Evolutionary conservation across 805 yeast species (phyloP).

Genomic region (Kluyveromyces siamensis): DNA sequence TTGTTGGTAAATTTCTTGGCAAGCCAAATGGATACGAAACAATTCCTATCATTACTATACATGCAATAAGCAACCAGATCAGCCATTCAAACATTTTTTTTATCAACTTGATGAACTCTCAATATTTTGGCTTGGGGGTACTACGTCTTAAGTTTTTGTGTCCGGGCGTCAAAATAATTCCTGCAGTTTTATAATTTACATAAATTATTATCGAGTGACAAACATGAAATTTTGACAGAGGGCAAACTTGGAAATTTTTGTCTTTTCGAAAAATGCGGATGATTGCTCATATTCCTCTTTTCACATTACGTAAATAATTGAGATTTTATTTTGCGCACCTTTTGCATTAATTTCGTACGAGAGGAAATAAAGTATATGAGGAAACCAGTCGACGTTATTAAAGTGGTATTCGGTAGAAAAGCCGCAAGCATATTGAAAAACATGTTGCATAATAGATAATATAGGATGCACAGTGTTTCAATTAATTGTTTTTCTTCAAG

Average conservation of each 20-base stretch:
- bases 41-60: neutral
- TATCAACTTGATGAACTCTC: no score
- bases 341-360: no score
- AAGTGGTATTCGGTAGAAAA: neutral
- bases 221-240: neutral
- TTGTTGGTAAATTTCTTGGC: slow-evolving; percentile 46
- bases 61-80: no score
- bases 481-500: neutral
- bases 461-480: neutral
- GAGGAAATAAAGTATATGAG: neutral
- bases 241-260: neutral
- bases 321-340: neutral
- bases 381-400: neutral
- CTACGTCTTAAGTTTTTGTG: neutral
- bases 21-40: neutral
- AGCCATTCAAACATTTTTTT: neutral
- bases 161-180: neutral
- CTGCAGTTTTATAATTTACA: neutral
- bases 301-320: no score
- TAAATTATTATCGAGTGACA: neutral
- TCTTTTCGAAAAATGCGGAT: no score
- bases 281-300: no score
- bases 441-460: neutral
- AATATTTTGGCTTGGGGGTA: no score
- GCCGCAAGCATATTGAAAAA: neutral